phyloP scores from a whole-genome alignment of 805 yeast species.

The Barnettozyma populi region DNA sequence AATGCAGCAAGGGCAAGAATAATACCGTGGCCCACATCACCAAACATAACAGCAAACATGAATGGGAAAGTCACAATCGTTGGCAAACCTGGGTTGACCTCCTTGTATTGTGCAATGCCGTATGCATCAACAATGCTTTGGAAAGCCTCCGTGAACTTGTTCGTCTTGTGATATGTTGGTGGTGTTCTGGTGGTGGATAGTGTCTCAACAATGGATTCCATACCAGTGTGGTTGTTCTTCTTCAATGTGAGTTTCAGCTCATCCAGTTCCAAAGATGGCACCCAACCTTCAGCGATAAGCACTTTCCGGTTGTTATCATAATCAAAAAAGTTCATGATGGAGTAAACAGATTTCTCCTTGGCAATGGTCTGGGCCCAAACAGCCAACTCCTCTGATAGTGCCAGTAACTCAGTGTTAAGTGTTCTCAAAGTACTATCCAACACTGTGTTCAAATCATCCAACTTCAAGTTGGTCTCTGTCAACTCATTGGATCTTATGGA shows the following conservation, averaged over 20 bases:
- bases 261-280: constrained; percentile 73
- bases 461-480: constrained; percentile 51
- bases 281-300: constrained; percentile 95
- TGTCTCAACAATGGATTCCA: constrained; percentile 49
- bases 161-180: constrained; percentile 92
- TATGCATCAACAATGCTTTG: constrained; percentile 94
- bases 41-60: constrained; percentile 98
- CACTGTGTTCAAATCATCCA: constrained; percentile 59
- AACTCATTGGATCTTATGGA: constrained; percentile 62
- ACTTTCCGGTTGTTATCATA: constrained; percentile 72
- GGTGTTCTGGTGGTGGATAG: constrained; percentile 71
- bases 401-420: constrained; percentile 68
- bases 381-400: constrained; percentile 67
- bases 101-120: constrained; percentile 89
- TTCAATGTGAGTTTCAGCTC: constrained; percentile 55
- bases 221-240: constrained; percentile 67
- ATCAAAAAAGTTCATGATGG: constrained; percentile 74
- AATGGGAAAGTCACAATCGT: constrained; percentile 95
- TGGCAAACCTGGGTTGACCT: constrained; percentile 93
- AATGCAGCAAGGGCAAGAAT: constrained; percentile 72
- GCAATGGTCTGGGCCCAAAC: constrained; percentile 64
- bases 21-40: constrained; percentile 96
- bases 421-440: constrained; percentile 61
- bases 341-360: constrained; percentile 82
- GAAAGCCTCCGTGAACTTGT: constrained; percentile 89